A percentile compares a stretch with the other conserved stretches of the same genome.
These are phyloP conservation scores for Wickerhamiella sorbophila DNA, from an alignment of 805 yeast species.

Conservation along the genomic window DNA sequence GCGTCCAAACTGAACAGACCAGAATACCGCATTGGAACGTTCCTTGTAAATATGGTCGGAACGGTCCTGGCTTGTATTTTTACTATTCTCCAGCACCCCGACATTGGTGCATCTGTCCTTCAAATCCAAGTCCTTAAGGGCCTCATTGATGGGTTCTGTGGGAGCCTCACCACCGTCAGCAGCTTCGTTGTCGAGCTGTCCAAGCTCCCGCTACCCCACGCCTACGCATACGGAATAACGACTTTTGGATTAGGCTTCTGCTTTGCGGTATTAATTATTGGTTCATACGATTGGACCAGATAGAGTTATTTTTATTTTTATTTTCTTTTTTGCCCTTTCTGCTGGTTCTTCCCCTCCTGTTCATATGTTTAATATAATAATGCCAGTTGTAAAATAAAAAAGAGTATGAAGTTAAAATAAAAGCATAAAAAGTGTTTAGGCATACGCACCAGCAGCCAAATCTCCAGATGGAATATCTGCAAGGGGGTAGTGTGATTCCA, in stretches of 20 bases:
- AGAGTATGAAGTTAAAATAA: neutral
- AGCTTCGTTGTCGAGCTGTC: slow-evolving; percentile 61
- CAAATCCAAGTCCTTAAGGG: slow-evolving; percentile 33
- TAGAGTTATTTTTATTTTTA: no score
- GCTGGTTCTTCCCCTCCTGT: no score
- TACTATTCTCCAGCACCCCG: slow-evolving; percentile 34
- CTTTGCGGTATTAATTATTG: slow-evolving; percentile 44
- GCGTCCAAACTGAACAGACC: slow-evolving; percentile 36
- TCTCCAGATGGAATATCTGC: slow-evolving; percentile 2
- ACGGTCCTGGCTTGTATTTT: slow-evolving; percentile 32
- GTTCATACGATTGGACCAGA: slow-evolving; percentile 55
- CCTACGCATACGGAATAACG: slow-evolving; percentile 37
- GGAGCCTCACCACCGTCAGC: slow-evolving; percentile 58
- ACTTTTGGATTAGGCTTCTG: slow-evolving; percentile 37
- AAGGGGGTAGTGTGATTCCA: slow-evolving; percentile 2
- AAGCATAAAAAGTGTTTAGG: neutral
- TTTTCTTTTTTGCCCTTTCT: no score
- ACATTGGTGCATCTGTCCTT: slow-evolving; percentile 18
- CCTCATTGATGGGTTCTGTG: slow-evolving; percentile 53
- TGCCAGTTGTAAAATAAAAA: neutral
- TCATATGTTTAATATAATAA: no score
- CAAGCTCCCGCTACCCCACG: slow-evolving; percentile 24
- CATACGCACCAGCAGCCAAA: neutral
- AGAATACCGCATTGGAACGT: slow-evolving; percentile 44
- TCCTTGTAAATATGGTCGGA: slow-evolving; percentile 36